A percentile compares a stretch with the other conserved stretches of the same genome.
Evolutionary conservation across 2,329 filamentous ascomycete genomes (phyloP).

Genomic region (Aureobasidium sp.): DNA sequence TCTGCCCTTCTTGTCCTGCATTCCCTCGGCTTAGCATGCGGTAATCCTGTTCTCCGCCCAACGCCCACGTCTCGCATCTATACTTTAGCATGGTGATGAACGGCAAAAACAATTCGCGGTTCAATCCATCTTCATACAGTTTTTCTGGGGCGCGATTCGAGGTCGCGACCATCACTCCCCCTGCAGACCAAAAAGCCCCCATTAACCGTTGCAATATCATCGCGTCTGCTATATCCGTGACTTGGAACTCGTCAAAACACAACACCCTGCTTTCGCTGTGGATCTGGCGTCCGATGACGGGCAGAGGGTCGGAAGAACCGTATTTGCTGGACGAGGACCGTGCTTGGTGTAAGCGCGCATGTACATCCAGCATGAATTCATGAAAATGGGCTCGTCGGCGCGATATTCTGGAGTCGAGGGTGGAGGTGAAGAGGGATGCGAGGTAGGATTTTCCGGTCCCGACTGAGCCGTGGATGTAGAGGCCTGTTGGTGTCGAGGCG

Average conservation of each 20-base stretch:
- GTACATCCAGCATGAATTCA: constrained; percentile 68
- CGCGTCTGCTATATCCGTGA: constrained; percentile 66
- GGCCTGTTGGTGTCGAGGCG: constrained; percentile 44
- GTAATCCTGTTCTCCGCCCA: constrained; percentile 62
- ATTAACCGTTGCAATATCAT: constrained; percentile 69
- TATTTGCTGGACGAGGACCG: constrained; percentile 42
- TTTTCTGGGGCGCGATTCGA: constrained; percentile 69
- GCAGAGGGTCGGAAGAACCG: constrained; percentile 38
- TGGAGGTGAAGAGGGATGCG: constrained; percentile 63
- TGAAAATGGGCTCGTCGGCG: constrained; percentile 65
- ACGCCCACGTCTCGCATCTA: constrained; percentile 70
- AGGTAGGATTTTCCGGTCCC: constrained; percentile 74
- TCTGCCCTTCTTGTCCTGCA: constrained; percentile 36
- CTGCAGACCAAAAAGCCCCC: constrained; percentile 66
- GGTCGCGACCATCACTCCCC: constrained; percentile 66
- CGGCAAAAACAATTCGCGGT: constrained; percentile 44
- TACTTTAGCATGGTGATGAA: constrained; percentile 66
- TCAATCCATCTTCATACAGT: constrained; percentile 32
- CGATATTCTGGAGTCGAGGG: constrained; percentile 42
- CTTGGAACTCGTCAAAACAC: constrained; percentile 72
- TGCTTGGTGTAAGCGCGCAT: constrained; percentile 41
- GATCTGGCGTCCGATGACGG: constrained; percentile 63
- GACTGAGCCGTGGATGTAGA: constrained; percentile 69
- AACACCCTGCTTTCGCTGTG: constrained; percentile 62
- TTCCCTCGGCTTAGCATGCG: constrained; percentile 32